Percentiles rank a stretch among this genome's conserved stretches.
These are phyloP conservation scores for Venturia pyrina DNA, from an alignment of 2,329 filamentous ascomycete genomes.

Conservation along the genomic window DNA sequence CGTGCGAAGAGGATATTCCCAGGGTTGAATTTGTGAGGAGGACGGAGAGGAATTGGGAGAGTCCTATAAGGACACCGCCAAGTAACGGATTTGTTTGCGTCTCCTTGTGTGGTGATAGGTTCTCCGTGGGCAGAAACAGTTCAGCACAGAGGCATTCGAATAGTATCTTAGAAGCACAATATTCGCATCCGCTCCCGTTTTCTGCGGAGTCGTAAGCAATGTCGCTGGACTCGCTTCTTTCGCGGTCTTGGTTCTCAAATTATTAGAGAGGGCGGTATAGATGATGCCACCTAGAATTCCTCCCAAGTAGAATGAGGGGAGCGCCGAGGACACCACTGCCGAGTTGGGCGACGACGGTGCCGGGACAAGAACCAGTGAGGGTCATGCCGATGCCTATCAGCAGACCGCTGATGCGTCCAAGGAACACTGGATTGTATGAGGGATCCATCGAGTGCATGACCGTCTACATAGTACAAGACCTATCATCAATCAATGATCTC, in stretches of 20 bases:
- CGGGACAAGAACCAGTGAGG: slow-evolving; percentile 54
- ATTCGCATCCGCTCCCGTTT: slow-evolving; percentile 30
- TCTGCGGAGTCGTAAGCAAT: slow-evolving; percentile 18
- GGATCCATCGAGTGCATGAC: no score
- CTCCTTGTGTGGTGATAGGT: slow-evolving; percentile 22
- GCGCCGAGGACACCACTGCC: slow-evolving; percentile 44
- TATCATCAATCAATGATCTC: no score
- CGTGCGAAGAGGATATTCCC: slow-evolving; percentile 52
- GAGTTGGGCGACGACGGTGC: slow-evolving; percentile 53
- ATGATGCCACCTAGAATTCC: slow-evolving; percentile 45
- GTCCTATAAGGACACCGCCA: slow-evolving; percentile 50
- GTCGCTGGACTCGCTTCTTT: neutral
- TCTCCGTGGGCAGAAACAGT: slow-evolving; percentile 30
- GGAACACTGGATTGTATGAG: no score
- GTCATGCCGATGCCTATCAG: slow-evolving; percentile 58
- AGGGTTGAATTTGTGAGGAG: slow-evolving; percentile 44
- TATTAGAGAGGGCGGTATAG: slow-evolving; percentile 9
- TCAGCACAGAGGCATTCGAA: slow-evolving; percentile 35
- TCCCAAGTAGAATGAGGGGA: slow-evolving; percentile 43
- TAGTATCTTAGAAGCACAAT: slow-evolving; percentile 30
- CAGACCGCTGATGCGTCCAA: slow-evolving; percentile 41
- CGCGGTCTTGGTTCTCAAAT: neutral
- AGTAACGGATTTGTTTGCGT: slow-evolving; percentile 37
- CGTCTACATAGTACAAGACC: no score
- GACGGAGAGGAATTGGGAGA: slow-evolving; percentile 48